Evolutionary conservation across 768 basidiomycete genomes (phyloP), one percentile per base, ranked within the genome.

Genomic region (Phlebiopsis flavidoalba): DNA sequence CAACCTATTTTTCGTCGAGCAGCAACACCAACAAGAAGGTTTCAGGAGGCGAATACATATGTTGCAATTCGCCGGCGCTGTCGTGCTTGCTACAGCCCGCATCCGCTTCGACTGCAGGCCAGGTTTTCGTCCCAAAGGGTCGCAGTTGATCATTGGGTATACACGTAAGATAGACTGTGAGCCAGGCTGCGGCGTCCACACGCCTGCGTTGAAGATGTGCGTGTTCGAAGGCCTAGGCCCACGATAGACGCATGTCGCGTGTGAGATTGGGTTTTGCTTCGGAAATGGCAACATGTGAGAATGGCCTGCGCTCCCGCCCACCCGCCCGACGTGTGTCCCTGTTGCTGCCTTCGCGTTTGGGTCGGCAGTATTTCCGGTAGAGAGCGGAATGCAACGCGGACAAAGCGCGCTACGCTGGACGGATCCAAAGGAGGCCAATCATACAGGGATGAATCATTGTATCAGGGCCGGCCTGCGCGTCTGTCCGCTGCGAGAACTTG

Each of bases 141-240:
- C 26, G 33, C 35, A 10, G 40, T 50, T 24, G 58, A 53, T 50
- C 58, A 21, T 49, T 15, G 31, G 47, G 19, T 33, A n/a, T n/a
- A 22, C 43, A 50, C 46, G 24, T 50, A 58, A 48, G 22, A 12
- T 14, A 49, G 33, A 52, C 58, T 49, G 24, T 37, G 58, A 50
- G 58, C 58, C 58, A 59, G 58, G n/a, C 58, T 8, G 8, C 37
- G 58, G 58, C 58, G 58, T 21, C 51, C 19, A 14, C 19, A 14
- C 22, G 8, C 6, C 8, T 50, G 19, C 57, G 19, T 59, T 59
- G 17, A 55, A 22, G 54, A 36, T 55, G 17, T 15, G 40, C 24
- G 24, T 21, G 48, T 53, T 10, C 22, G 19, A 17, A 8, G 35
- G 33, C 17, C 35, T 54, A 4, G 53, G 15, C 53, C n/a, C 21